These are phyloP conservation scores for Corymbia calophylla DNA, from an alignment of 441 rosid genomes.

Conservation along the genomic window DNA sequence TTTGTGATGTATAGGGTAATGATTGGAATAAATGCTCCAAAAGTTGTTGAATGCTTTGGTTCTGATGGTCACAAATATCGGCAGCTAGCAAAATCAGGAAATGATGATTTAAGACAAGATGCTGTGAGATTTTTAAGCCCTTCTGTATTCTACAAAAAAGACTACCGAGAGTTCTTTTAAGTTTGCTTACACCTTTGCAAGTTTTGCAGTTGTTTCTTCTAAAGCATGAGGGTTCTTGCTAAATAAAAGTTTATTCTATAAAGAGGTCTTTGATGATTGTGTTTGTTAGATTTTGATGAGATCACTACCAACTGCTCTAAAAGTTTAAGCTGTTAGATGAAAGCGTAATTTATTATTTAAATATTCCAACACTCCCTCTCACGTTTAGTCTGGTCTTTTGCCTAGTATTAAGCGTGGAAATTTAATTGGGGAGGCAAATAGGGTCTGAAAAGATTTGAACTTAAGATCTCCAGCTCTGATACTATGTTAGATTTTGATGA, in stretches of 20 bases:
- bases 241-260: neutral
- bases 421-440: no score
- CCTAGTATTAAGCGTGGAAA: no score
- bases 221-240: neutral
- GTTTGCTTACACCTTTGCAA: neutral
- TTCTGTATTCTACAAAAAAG: neutral
- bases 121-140: constrained; percentile 51
- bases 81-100: constrained; percentile 97
- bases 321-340: no score
- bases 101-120: constrained; percentile 99
- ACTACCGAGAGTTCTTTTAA: neutral
- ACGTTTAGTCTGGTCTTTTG: no score
- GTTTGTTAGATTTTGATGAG: neutral
- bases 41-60: constrained; percentile 92
- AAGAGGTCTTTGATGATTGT: neutral
- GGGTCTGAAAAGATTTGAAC: no score
- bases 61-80: constrained; percentile 91
- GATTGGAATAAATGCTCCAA: constrained; percentile 98
- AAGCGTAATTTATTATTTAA: no score
- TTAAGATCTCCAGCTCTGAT: no score
- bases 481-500: neutral
- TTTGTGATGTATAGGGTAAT: constrained; percentile 55
- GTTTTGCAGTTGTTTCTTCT: neutral
- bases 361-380: no score
- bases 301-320: no score